phyloP scores from a whole-genome alignment of 352 stramenopile species.

The Globisporangium emineosum region DNA sequence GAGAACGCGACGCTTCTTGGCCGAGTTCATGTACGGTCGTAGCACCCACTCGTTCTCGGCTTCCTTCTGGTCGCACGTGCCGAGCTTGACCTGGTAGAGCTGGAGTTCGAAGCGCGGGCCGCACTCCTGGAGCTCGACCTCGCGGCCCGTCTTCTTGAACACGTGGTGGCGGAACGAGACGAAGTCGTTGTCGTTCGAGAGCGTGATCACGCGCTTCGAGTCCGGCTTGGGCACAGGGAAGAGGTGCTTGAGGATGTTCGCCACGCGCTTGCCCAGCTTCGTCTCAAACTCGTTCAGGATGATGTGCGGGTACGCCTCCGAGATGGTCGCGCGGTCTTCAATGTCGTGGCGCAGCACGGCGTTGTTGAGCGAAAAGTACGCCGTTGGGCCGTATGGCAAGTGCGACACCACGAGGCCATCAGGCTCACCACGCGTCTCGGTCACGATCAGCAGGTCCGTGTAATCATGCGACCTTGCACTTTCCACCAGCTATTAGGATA shows the following conservation, averaged over 20 bases:
- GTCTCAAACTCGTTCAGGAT: conserved; percentile 98
- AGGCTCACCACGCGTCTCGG: conserved; percentile 98
- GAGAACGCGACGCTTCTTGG: conserved; percentile 94
- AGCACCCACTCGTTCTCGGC: conserved; percentile 99
- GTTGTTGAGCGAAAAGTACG: conserved; percentile 98
- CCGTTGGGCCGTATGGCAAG: conserved; percentile 97
- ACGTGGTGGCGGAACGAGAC: conserved; percentile 99
- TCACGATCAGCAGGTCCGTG: conserved; percentile 97
- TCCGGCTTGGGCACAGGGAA: conserved; percentile 98
- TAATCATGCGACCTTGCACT: conserved; percentile 96
- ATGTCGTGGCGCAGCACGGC: conserved; percentile 99
- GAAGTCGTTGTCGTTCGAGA: conserved; percentile 98
- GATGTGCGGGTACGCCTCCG: conserved; percentile 93
- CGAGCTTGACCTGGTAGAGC: conserved; percentile 97
- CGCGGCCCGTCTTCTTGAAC: conserved; percentile 92
- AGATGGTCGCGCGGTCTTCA: conserved; percentile 92
- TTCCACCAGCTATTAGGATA: conserved; percentile 92
- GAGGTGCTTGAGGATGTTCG: conserved; percentile 98
- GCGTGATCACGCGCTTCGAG: conserved; percentile 96
- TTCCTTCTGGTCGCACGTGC: conserved; percentile 98
- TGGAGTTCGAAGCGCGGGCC: conserved; percentile 98
- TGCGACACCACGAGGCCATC: conserved; percentile 98
- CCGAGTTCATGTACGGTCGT: conserved; percentile 99
- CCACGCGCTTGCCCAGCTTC: conserved; percentile 92
- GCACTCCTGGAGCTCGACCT: conserved; percentile 95